These are phyloP conservation scores for Picea abies DNA, from an alignment of 83 land plant genomes.

Conservation along the genomic window DNA sequence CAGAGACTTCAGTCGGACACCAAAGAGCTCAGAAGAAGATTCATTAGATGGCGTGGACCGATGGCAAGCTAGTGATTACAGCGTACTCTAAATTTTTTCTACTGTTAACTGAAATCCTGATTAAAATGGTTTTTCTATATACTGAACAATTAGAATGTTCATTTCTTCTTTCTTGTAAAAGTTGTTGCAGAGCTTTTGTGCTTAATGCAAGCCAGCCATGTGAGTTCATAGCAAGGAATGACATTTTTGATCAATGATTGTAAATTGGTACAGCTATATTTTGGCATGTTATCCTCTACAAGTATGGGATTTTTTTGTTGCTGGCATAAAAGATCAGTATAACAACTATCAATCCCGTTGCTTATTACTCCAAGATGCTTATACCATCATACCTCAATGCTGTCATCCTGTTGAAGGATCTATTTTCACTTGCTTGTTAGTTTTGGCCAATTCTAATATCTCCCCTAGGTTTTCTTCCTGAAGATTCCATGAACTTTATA, in stretches of 20 bases:
- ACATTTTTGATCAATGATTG: not conserved
- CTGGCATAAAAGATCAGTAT: not conserved
- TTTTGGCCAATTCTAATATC: no score
- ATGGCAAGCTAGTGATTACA: conserved; percentile 16
- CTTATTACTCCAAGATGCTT: not conserved
- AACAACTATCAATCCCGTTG: not conserved
- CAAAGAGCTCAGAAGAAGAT: conserved; percentile 15
- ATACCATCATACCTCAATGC: not conserved
- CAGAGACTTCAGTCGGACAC: conserved; percentile 1
- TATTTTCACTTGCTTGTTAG: no score
- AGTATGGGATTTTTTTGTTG: not conserved
- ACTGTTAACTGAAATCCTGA: not conserved
- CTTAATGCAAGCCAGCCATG: not conserved
- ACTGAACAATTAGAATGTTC: not conserved
- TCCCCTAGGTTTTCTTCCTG: no score
- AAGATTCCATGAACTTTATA: no score
- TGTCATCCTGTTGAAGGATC: no score
- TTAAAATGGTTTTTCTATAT: not conserved
- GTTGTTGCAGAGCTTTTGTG: not conserved
- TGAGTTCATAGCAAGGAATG: not conserved
- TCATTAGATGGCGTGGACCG: conserved; percentile 2
- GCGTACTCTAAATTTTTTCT: not conserved
- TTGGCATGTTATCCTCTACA: not conserved
- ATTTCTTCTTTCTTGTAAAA: not conserved
- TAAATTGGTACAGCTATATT: not conserved